Conservation (phyloP, 2,329 filamentous ascomycete species). For the Aplosporella prunicola region DNA sequence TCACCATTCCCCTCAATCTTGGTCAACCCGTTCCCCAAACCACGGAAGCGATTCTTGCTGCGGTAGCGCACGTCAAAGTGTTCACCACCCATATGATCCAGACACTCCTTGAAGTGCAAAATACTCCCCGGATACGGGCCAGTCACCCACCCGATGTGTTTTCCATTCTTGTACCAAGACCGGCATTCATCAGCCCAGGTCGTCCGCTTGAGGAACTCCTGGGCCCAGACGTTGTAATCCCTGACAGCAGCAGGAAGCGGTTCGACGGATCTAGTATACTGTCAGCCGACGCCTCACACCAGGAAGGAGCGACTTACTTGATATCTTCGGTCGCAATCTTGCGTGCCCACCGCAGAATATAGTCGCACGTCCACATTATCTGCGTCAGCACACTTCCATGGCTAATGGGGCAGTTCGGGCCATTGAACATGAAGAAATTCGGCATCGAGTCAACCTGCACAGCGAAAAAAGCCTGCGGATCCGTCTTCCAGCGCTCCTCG, state of each 20-base stretch:
- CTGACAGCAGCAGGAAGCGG: too few species aligned
- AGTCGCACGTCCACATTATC: slow-evolving; percentile 30
- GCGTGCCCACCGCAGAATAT: slow-evolving; percentile 26
- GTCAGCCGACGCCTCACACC: too few species aligned
- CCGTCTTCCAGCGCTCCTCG: slow-evolving; percentile 30
- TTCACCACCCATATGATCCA: too few species aligned
- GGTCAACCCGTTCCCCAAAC: slow-evolving; percentile 35
- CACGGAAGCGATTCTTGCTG: slow-evolving; percentile 32
- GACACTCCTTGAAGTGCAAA: too few species aligned
- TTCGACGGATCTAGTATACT: too few species aligned
- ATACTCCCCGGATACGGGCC: too few species aligned
- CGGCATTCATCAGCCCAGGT: slow-evolving; percentile 25
- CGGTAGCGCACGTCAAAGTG: slow-evolving; percentile 34
- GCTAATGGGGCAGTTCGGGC: slow-evolving; percentile 25
- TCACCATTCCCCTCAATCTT: background rate
- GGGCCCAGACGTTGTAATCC: too few species aligned
- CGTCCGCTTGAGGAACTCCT: slow-evolving; percentile 19
- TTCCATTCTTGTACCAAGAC: slow-evolving; percentile 27
- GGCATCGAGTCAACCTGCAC: slow-evolving; percentile 34
- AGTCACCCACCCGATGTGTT: too few species aligned
- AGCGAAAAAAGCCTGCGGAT: slow-evolving; percentile 33
- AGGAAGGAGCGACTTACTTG: too few species aligned
- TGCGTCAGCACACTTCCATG: slow-evolving; percentile 31
- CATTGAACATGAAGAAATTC: slow-evolving; percentile 33
- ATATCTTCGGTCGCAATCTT: slow-evolving; percentile 3